Base-by-base conservation (phyloP, 352 stramenopile genomes). In the Phytopythium montanum region DNA sequence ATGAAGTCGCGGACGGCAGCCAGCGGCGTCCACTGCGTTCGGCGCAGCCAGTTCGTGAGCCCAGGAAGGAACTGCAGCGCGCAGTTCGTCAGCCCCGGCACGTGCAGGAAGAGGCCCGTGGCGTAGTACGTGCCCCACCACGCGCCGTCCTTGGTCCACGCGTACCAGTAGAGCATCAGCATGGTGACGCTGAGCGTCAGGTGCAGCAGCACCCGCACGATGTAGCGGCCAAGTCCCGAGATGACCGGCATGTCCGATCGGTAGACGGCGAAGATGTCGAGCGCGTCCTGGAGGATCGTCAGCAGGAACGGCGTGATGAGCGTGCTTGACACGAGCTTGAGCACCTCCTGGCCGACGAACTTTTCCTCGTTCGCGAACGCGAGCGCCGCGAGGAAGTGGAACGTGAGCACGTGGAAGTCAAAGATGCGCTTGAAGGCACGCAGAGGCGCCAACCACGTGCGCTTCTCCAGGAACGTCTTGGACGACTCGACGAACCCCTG, bases 391-490 rank as follows among this genome's bases (percentile, higher is more conserved):
- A 99, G 74, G 16, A 99, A 82, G 62, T 98, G 97, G 76, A 99
- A 99, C 9, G 94, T 92, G 26, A 98, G 77, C 53, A 99, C 90
- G 70, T 99, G 96, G 79, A 98, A 99, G 68, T 99, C 97, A 51
- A 99, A 92, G 45, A 99, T 92, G 23, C 97, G 90, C 56, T 87
- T 89, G 63, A 99, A 94, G 7, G 95, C 94, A 39, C 98, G 91
- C 36, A 99, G 78, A 18, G 94, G 94, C 41, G 96, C 87, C 8
- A 99, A 76, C 95, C 97, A 98, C 36, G 92, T 98, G 19, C 97
- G 85, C 68, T 99, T 99, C 66, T 99, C 97, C 29, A 99, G 61
- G 60, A 99, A 99, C 2, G 96, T 99, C 79, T 99, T 99, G 6
- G 95, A 90, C 10, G 95, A 89, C 53, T 79, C 78, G 19, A 76